phyloP scores from a whole-genome alignment of 148 eudicot species.

The Chenopodium formosanum region DNA sequence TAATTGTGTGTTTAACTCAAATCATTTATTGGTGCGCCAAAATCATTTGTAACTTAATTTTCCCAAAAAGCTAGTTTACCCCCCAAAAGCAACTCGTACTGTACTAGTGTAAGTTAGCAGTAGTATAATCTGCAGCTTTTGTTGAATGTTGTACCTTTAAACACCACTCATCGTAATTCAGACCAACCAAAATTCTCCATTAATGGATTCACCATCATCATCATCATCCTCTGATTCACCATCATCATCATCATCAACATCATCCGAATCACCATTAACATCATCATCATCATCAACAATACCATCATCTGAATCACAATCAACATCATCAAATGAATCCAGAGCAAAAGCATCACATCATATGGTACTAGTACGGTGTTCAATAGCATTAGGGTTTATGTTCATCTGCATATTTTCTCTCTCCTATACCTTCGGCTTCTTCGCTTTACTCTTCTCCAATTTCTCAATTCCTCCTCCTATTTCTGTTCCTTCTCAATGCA shows the following conservation, averaged over 20 bases:
- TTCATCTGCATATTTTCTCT: slow-evolving; percentile 36
- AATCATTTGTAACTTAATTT: no score
- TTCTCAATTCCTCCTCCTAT: slow-evolving; percentile 54
- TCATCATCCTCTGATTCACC: background rate
- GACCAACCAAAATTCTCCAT: background rate
- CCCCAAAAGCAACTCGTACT: no score
- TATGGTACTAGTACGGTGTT: slow-evolving; percentile 26
- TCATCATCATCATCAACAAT: background rate
- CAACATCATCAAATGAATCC: slow-evolving; percentile 1
- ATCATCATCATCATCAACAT: background rate
- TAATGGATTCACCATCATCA: background rate
- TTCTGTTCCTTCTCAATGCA: slow-evolving; percentile 66
- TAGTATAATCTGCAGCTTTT: background rate
- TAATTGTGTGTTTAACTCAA: no score
- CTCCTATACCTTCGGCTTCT: slow-evolving; percentile 41
- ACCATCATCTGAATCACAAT: background rate
- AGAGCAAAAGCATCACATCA: slow-evolving; percentile 5
- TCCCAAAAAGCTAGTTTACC: no score
- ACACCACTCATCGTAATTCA: background rate
- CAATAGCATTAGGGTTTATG: slow-evolving; percentile 29
- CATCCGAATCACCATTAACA: background rate
- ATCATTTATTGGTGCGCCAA: no score
- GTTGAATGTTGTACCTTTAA: background rate
- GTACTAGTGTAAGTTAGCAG: background rate
- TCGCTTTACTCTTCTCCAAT: slow-evolving; percentile 42